These are phyloP conservation scores for Orbilia quercus DNA, from an alignment of 2,329 filamentous ascomycete species.

Conservation along the genomic window DNA sequence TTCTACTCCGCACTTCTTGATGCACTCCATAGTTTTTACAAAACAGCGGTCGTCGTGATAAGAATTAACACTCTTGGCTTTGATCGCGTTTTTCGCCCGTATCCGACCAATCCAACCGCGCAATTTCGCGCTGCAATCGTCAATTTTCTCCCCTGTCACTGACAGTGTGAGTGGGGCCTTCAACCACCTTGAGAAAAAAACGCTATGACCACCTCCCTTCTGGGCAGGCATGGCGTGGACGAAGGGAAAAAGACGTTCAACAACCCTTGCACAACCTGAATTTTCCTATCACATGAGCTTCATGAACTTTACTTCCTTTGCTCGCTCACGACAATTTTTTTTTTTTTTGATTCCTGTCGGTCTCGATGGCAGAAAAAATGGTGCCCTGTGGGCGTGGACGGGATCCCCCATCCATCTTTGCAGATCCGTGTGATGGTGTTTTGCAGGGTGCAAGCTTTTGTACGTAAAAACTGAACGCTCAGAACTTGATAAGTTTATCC, in stretches of 20 bases:
- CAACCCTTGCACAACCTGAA: slow-evolving; percentile 45
- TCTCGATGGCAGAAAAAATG: too few species aligned
- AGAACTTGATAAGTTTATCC: slow-evolving; percentile 42
- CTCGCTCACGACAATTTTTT: too few species aligned
- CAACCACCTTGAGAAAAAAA: slow-evolving; percentile 4
- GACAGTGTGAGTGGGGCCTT: not conserved
- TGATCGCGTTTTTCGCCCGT: not conserved
- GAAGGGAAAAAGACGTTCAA: slow-evolving; percentile 4
- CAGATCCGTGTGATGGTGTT: too few species aligned
- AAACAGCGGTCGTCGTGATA: too few species aligned
- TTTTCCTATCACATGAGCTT: slow-evolving; percentile 56
- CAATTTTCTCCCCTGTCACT: slow-evolving; percentile 16
- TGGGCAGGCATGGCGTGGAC: slow-evolving; percentile 20
- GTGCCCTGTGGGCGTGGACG: too few species aligned
- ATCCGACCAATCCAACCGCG: not conserved
- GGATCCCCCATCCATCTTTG: too few species aligned
- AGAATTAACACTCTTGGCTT: too few species aligned
- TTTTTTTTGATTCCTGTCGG: not conserved
- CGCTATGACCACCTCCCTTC: slow-evolving; percentile 48
- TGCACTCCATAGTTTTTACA: too few species aligned
- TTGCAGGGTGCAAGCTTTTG: too few species aligned
- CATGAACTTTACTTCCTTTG: slow-evolving; percentile 13
- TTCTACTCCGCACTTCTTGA: too few species aligned
- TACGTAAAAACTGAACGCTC: too few species aligned
- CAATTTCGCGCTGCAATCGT: slow-evolving; percentile 19